Evolutionary conservation across 2,329 filamentous ascomycete species (phyloP).

Genomic region (Diaporthe eres): DNA sequence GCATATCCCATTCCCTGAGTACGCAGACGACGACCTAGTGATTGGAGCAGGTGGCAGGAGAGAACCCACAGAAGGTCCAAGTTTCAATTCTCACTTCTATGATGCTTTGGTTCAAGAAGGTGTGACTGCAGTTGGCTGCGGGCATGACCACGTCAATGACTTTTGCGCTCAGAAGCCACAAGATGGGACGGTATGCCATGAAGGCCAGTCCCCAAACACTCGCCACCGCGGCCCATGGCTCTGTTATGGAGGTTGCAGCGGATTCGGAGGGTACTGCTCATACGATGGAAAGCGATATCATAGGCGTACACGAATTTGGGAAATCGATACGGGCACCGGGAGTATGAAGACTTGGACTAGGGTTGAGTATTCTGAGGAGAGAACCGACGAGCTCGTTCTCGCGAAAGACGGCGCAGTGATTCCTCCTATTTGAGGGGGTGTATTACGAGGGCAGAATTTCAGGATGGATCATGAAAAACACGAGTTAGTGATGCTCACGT

Average conservation of each 20-base stretch:
- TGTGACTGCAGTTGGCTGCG: constrained; percentile 49
- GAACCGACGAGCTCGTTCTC: constrained; percentile 52
- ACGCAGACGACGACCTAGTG: constrained; percentile 45
- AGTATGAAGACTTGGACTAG: constrained; percentile 50
- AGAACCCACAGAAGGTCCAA: constrained; percentile 49
- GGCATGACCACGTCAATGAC: constrained; percentile 53
- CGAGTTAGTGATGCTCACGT: neutral
- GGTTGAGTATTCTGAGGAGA: constrained; percentile 49
- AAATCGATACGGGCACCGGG: constrained; percentile 46
- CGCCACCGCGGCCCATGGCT: constrained; percentile 48
- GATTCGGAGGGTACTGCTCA: constrained; percentile 50
- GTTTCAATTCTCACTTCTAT: constrained; percentile 51
- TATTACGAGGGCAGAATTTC: neutral
- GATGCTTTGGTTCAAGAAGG: constrained; percentile 48
- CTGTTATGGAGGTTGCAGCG: constrained; percentile 49
- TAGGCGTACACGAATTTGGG: constrained; percentile 49
- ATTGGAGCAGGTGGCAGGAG: constrained; percentile 48
- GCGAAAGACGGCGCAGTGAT: constrained; percentile 44
- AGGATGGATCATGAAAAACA: neutral
- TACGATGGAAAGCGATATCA: constrained; percentile 49
- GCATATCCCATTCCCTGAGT: constrained; percentile 50
- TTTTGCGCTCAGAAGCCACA: constrained; percentile 50
- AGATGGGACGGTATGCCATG: neutral
- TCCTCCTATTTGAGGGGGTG: too few species aligned
- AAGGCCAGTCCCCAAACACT: too few species aligned